phyloP scores from a whole-genome alignment of 2,329 filamentous ascomycete genomes.

The Alternaria infectoria region DNA sequence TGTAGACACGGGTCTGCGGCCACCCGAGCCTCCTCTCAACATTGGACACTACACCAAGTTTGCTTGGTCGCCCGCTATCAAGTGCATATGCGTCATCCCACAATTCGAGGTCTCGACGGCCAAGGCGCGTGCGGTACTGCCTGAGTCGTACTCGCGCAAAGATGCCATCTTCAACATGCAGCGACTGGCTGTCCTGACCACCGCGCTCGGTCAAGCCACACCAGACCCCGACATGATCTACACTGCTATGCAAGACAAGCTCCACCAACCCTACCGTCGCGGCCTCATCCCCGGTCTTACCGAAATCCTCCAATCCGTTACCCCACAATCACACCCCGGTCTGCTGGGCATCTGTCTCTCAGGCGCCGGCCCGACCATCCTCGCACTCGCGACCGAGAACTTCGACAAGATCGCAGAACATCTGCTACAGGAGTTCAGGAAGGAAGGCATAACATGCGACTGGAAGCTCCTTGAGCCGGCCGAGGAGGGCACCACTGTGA shows the following conservation, averaged over 20 bases:
- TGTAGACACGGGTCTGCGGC: slow-evolving; percentile 83
- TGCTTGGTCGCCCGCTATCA: slow-evolving; percentile 91
- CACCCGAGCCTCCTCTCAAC: slow-evolving; percentile 85
- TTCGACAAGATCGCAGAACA: slow-evolving; percentile 84
- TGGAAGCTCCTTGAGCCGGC: slow-evolving; percentile 92
- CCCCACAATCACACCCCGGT: slow-evolving; percentile 82
- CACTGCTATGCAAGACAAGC: slow-evolving; percentile 97
- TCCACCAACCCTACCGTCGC: slow-evolving; percentile 96
- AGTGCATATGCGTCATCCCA: slow-evolving; percentile 94
- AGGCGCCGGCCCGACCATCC: slow-evolving; percentile 91
- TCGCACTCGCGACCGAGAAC: slow-evolving; percentile 88
- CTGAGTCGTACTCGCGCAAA: slow-evolving; percentile 75
- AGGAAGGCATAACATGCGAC: slow-evolving; percentile 75
- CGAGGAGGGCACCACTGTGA: slow-evolving; percentile 65
- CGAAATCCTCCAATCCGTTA: slow-evolving; percentile 90
- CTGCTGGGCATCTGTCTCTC: slow-evolving; percentile 94
- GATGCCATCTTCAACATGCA: slow-evolving; percentile 97
- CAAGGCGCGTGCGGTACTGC: slow-evolving; percentile 84
- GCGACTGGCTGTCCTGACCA: slow-evolving; percentile 87
- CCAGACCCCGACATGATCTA: slow-evolving; percentile 94
- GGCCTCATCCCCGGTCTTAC: slow-evolving; percentile 88
- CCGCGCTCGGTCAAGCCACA: slow-evolving; percentile 85
- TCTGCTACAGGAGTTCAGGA: slow-evolving; percentile 76
- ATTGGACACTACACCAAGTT: slow-evolving; percentile 98
- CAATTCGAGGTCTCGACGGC: slow-evolving; percentile 96